A percentile compares a stretch with the other conserved stretches of the same genome.
phyloP scores from a whole-genome alignment of 1,284 basidiomycete genomes.

The Rhizoctonia solani region DNA sequence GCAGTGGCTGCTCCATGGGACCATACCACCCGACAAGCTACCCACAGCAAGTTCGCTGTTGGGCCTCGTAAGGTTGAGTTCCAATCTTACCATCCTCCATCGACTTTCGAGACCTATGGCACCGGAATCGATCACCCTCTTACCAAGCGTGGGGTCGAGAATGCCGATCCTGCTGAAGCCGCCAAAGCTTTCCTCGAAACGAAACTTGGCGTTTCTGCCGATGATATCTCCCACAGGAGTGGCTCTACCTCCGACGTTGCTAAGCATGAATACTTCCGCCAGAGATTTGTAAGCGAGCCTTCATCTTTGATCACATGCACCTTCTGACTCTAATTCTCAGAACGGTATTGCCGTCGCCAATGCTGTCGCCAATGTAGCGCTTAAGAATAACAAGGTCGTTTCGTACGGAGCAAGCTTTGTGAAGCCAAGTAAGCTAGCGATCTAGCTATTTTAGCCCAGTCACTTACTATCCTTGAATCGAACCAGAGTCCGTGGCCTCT shows the following conservation, averaged over 20 bases:
- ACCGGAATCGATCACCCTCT: no score
- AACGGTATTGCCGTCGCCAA: constrained; percentile 54
- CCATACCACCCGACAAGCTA: neutral
- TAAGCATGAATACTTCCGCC: constrained; percentile 50
- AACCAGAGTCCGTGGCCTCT: constrained; percentile 29
- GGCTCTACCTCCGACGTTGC: constrained; percentile 45
- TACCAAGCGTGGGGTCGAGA: neutral
- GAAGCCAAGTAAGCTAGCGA: constrained; percentile 46
- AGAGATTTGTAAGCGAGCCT: constrained; percentile 48
- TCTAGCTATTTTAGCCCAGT: constrained; percentile 15
- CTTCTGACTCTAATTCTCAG: constrained; percentile 40
- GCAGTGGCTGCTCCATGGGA: constrained; percentile 33
- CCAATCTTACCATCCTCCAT: constrained; percentile 34
- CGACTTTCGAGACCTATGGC: constrained; percentile 26
- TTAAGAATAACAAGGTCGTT: constrained; percentile 48
- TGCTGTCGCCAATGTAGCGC: constrained; percentile 55
- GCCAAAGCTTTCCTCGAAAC: constrained; percentile 48
- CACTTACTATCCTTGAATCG: neutral
- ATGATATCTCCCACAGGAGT: constrained; percentile 46
- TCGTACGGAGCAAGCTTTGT: constrained; percentile 59
- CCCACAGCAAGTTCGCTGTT: constrained; percentile 16
- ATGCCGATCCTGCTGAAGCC: constrained; percentile 41
- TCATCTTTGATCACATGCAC: neutral
- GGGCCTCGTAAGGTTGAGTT: constrained; percentile 8
- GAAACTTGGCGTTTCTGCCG: constrained; percentile 44